Percentiles rank a stretch among this genome's conserved stretches.
Conservation (phyloP, 305 asterid genomes). For the Plantago rigida region DNA sequence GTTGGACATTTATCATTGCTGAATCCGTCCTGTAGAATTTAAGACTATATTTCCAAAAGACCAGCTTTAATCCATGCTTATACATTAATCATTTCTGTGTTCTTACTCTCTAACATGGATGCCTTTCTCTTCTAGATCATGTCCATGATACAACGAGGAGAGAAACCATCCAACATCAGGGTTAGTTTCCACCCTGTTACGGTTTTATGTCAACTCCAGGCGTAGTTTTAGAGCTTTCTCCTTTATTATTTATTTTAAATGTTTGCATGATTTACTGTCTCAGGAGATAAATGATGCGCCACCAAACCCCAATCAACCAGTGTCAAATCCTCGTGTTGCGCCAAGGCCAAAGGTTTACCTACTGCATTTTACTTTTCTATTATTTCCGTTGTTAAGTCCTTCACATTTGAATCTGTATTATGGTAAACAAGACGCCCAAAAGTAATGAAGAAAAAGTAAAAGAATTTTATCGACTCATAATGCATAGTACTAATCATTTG, state of each 20-base stretch:
- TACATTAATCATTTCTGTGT: not conserved
- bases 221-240: slow-evolving; percentile 11
- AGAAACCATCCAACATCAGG: slow-evolving; percentile 77
- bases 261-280: slow-evolving; percentile 21
- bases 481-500: too few species aligned
- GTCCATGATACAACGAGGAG: slow-evolving; percentile 93
- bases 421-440: not conserved
- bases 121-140: slow-evolving; percentile 49
- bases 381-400: slow-evolving; percentile 10
- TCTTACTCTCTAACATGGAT: slow-evolving; percentile 4
- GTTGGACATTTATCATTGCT: too few species aligned
- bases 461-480: too few species aligned
- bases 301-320: slow-evolving; percentile 83
- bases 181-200: slow-evolving; percentile 36
- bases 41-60: not conserved
- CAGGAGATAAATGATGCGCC: slow-evolving; percentile 93
- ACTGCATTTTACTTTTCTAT: slow-evolving; percentile 10
- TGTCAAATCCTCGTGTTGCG: slow-evolving; percentile 57
- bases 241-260: not conserved
- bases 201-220: slow-evolving; percentile 4
- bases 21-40: too few species aligned
- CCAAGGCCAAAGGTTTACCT: slow-evolving; percentile 67
- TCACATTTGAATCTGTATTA: not conserved
- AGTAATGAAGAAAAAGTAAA: not conserved
- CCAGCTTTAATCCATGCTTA: not conserved